Evolutionary conservation across 2,329 filamentous ascomycete genomes (phyloP), one percentile per base, ranked within the genome.

Genomic region (Diatrype stigma): DNA sequence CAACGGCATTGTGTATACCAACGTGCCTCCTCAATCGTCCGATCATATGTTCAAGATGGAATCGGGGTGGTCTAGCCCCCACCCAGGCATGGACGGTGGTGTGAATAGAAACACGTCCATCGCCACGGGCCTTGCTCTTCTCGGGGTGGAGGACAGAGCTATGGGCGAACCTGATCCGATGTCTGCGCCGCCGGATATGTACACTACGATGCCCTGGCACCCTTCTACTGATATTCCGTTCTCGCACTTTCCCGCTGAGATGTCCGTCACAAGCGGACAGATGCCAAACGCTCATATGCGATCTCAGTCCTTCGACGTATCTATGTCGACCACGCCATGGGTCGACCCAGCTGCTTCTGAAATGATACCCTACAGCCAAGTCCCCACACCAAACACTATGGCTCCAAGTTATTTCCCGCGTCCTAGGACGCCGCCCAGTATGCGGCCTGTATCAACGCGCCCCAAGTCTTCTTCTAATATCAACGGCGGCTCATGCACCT

Each of bases 171-270:
- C 57, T 7, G 58, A 60, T 30, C 54, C 52, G 3, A 61, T 65
- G 56, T 56, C 63, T 28, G 58, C 57, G 14, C 59, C 58, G 21
- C 54, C 60, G 17, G 68, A 71, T 12, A 62, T 73, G 50, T 75
- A 73, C 52, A 53, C 63, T 4, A 58, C 66, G 3, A 65, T 74
- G 55, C 67, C 71, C 1, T 76, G 73, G 73, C 69, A 66, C 1
- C 67, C 71, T 6, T 64, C 69, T 3, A 65, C 63, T 34, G 70
- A 73, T 46, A 56, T 73, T 19, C 57, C 66, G 1, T 58, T 56
- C 23, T 47, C 66, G 6, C 61, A 62, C 5, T 72, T 68, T 19
- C 37, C 19, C 54, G 44, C 60, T 16, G 70, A 72, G 5, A 59
- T 67, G 21, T 55, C 67, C 17, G 56, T 64, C n/a, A 57, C 67